Percentiles rank a stretch among this genome's conserved stretches.
Conservation (phyloP, 2,329 filamentous ascomycete species). For the Reticulascus tulasneorum region DNA sequence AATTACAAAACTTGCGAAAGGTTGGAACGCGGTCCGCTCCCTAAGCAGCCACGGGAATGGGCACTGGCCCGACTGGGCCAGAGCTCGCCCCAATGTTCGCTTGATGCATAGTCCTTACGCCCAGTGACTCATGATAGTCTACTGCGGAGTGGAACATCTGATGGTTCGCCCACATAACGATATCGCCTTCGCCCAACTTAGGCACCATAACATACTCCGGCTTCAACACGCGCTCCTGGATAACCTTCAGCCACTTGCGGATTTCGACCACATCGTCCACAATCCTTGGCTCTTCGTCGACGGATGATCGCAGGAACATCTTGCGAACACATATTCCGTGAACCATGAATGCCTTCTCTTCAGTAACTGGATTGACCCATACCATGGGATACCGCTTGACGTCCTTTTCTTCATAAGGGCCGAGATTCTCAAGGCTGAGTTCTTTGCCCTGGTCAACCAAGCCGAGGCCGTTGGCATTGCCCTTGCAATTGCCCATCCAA, state of each 20-base stretch:
- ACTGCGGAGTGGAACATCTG: slow-evolving; percentile 37
- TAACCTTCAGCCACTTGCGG: slow-evolving; percentile 26
- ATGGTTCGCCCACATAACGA: slow-evolving; percentile 40
- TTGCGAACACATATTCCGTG: slow-evolving; percentile 35
- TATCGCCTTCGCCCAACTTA: slow-evolving; percentile 35
- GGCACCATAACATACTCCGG: slow-evolving; percentile 40
- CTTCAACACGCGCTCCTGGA: slow-evolving; percentile 34
- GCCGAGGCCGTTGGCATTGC: slow-evolving; percentile 34
- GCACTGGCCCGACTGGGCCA: slow-evolving; percentile 3
- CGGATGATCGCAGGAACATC: slow-evolving; percentile 30
- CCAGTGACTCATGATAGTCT: slow-evolving; percentile 34
- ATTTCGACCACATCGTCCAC: slow-evolving; percentile 35
- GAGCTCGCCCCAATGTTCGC: slow-evolving; percentile 34
- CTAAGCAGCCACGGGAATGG: neutral
- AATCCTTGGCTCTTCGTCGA: slow-evolving; percentile 26
- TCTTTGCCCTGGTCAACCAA: slow-evolving; percentile 34
- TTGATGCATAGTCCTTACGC: slow-evolving; percentile 41
- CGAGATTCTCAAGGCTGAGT: slow-evolving; percentile 31
- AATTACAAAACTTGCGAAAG: neutral
- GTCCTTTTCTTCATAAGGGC: slow-evolving; percentile 28
- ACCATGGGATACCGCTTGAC: slow-evolving; percentile 42
- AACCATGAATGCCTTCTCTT: slow-evolving; percentile 38
- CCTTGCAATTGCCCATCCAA: slow-evolving; percentile 38
- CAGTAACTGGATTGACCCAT: slow-evolving; percentile 39
- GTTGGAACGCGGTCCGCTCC: too few species aligned